These are phyloP conservation scores for Pythium brassicae DNA, from an alignment of 352 stramenopile genomes.

Conservation along the genomic window DNA sequence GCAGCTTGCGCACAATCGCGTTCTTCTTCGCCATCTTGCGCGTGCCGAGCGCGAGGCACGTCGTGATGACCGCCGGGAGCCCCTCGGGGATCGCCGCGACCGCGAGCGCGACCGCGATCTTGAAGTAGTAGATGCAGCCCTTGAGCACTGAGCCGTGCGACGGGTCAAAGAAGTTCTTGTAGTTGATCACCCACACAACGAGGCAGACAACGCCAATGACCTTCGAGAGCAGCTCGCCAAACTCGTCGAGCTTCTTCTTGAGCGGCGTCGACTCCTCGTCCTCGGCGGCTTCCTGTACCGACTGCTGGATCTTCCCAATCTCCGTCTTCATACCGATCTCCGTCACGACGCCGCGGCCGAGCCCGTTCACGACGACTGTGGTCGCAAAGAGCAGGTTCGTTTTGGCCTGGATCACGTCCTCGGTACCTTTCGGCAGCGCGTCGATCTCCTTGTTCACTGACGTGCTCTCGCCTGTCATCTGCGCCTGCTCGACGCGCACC, in stretches of 20 bases:
- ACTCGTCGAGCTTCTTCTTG: slow-evolving; percentile 98
- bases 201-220: slow-evolving; percentile 98
- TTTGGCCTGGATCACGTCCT: slow-evolving; percentile 90
- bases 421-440: slow-evolving; percentile 50
- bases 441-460: slow-evolving; percentile 92
- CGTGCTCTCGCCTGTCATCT: slow-evolving; percentile 96
- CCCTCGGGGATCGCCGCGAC: slow-evolving; percentile 99
- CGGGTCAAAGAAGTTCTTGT: slow-evolving; percentile 95
- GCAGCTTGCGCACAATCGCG: slow-evolving; percentile 97
- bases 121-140: slow-evolving; percentile 99
- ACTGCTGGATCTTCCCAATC: slow-evolving; percentile 97
- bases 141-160: slow-evolving; percentile 89
- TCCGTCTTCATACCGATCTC: slow-evolving; percentile 97
- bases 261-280: slow-evolving; percentile 96
- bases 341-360: slow-evolving; percentile 92
- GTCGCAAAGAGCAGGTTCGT: slow-evolving; percentile 97
- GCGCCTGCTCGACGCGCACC: slow-evolving; percentile 93
- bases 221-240: slow-evolving; percentile 94
- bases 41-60: slow-evolving; percentile 93
- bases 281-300: slow-evolving; percentile 90
- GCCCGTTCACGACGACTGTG: slow-evolving; percentile 96
- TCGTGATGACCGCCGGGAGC: slow-evolving; percentile 98
- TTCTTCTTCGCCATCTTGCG: slow-evolving; percentile 97
- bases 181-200: slow-evolving; percentile 95
- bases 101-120: slow-evolving; percentile 97